Base-by-base conservation (phyloP, 1,139 yeast genomes). In the Lodderomyces beijingensis region DNA sequence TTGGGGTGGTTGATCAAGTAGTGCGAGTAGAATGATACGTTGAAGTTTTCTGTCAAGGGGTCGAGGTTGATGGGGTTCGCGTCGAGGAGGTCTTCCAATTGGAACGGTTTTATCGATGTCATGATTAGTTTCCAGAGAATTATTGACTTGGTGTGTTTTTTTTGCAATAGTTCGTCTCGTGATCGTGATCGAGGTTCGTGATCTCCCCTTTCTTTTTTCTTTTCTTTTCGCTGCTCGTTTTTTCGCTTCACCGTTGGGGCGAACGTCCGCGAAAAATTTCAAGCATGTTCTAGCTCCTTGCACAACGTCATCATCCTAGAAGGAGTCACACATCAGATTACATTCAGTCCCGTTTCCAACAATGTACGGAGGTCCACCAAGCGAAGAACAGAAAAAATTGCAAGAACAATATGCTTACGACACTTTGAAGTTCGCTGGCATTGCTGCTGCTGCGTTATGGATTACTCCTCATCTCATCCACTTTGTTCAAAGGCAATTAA, bases 1-100 rank as follows among this genome's bases (percentile, higher is more conserved):
- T 88, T 70, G 3, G 98, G 97, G 96, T 97, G 89, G 32, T 73
- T 70, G 9, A 79, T 71, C 34, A 93, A 65, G 50, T 93, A 93
- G 43, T 86, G 88, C 20, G 85, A 70, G 51, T 91, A 93, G 53
- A 88, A 91, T 31, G 79, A 82, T 14, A 85, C 57, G 33, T 87
- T 83, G 62, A 85, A 93, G 58, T 89, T 91, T 51, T 89, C 97
- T 0, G 97, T 91, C 35, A 89, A 67, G 1, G 85, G 84, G 47
- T 91, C 98, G 17, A 91, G 61, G 50, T 91, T 91, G 29, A 88
- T 78, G 7, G 83, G 64, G 49, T 86, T 86, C 35, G 84, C 52
- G 9, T 74, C 65, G 44, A 88, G 79, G 28, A 91, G 60, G 50
- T 91, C 96, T 4, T 88, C 79, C 4, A 94, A 87, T 45, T 81